Evolutionary conservation across 768 basidiomycete species (phyloP), one percentile per base, ranked within the genome.

Genomic region (Leccinum pellstonianum): DNA sequence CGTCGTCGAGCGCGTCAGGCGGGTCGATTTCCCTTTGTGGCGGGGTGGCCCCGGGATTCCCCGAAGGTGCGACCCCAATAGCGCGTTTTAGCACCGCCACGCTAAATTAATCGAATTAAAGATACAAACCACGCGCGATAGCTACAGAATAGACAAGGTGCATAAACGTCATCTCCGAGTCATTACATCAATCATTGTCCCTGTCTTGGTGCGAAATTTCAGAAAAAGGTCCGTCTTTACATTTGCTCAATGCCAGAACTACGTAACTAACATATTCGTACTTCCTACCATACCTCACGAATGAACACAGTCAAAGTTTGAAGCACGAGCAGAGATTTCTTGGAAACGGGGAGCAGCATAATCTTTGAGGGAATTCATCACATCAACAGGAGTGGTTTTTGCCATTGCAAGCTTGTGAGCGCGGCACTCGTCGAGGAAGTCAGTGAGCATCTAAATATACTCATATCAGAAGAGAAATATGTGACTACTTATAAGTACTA

Each of bases 381-480:
- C 54, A 25, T 62, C 60, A 19, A 59, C 51, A n/a, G 70, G 56
- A 3, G 64, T 56, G 10, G 52, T 58, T 54, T 62, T 63, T 11
- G 68, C 69, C 29, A 73, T 55, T 52, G 76, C 64, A 25, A 78
- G 67, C 72, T 81, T 85, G 66, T 81, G 77, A 3, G 82, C 83
- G 25, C 83, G 83, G 72, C 95, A 97, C 72, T 94, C 90, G 51
- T 80, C 73, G 15, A 96, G 79, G 72, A 96, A 96, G 73, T 96
- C 94, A 56, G 90, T 87, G 77, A 96, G 96, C 95, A 97, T 97
- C 91, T 93, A 57, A 3, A 54, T 31, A 31, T 48, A 25, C 54
- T 53, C 19, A 35, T 41, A 61, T 47, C 41, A 60, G 27, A 27
- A 27, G 6, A 27, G 25, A 27, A 27, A 19, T 33, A 4, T 1